Evolutionary conservation across 1,139 yeast genomes (phyloP).

Genomic region (Protomyces arabidopsidicola): DNA sequence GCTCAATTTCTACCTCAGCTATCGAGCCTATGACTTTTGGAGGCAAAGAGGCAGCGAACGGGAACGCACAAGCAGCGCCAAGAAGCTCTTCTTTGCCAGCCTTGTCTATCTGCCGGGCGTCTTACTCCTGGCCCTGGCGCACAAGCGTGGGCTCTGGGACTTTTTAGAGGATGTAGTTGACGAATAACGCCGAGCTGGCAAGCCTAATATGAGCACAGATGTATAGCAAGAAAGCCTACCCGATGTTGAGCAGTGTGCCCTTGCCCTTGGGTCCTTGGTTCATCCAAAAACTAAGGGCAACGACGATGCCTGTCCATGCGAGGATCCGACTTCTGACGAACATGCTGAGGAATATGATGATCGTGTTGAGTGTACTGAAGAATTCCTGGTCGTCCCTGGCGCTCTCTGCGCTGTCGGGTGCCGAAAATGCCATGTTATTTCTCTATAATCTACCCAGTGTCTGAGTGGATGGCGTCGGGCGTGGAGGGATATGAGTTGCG

Average conservation of each 20-base stretch:
- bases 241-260: background rate
- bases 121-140: slow-evolving; percentile 83
- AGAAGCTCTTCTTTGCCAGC: slow-evolving; percentile 87
- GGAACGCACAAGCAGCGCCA: slow-evolving; percentile 53
- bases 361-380: background rate
- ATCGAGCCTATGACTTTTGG: slow-evolving; percentile 80
- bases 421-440: too few species aligned
- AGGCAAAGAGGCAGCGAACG: slow-evolving; percentile 35
- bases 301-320: background rate
- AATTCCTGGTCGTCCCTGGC: background rate
- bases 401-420: background rate
- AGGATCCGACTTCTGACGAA: background rate
- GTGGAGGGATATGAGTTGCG: too few species aligned
- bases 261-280: background rate
- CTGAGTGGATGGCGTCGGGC: too few species aligned
- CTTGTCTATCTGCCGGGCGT: slow-evolving; percentile 93
- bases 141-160: slow-evolving; percentile 95
- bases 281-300: background rate
- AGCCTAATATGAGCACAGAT: background rate
- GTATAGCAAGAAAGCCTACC: background rate
- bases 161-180: slow-evolving; percentile 44
- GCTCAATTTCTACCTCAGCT: slow-evolving; percentile 80
- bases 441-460: too few species aligned
- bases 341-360: background rate
- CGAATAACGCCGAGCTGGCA: background rate